A percentile compares a stretch with the other conserved stretches of the same genome.
These are phyloP conservation scores for Pneumocystis sp. DNA, from an alignment of 1,139 yeast species.

Conservation along the genomic window DNA sequence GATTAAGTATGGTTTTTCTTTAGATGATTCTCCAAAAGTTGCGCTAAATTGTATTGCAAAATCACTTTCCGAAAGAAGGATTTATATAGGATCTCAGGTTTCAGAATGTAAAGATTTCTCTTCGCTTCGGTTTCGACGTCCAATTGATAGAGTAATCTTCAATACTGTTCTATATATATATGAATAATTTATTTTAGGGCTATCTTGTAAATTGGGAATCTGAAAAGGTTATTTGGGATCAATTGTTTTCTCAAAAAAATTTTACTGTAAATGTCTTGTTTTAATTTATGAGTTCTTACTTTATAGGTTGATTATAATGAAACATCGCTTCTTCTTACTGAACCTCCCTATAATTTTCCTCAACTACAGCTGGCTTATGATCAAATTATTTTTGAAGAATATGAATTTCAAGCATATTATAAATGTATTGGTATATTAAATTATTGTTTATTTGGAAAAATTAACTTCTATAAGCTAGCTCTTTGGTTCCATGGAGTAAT, in stretches of 20 bases:
- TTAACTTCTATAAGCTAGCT: slow-evolving; percentile 16
- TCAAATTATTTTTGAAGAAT: slow-evolving; percentile 88
- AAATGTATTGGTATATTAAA: slow-evolving; percentile 27
- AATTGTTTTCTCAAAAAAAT: slow-evolving; percentile 30
- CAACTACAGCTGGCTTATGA: slow-evolving; percentile 74
- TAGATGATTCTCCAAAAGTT: slow-evolving; percentile 24
- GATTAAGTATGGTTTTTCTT: slow-evolving; percentile 56
- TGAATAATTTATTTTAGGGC: slow-evolving; percentile 29
- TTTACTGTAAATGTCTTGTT: slow-evolving; percentile 1
- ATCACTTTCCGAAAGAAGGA: slow-evolving; percentile 52
- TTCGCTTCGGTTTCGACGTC: slow-evolving; percentile 61
- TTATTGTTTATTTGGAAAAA: not conserved
- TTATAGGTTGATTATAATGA: slow-evolving; percentile 16
- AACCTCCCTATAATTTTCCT: slow-evolving; percentile 71
- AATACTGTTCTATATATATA: not conserved
- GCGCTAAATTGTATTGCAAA: slow-evolving; percentile 52
- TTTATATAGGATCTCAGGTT: slow-evolving; percentile 61
- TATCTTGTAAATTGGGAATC: slow-evolving; percentile 85
- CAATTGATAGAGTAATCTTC: slow-evolving; percentile 47
- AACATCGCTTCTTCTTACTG: slow-evolving; percentile 47
- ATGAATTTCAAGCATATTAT: slow-evolving; percentile 55
- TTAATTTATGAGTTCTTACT: not conserved
- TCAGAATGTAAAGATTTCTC: slow-evolving; percentile 55
- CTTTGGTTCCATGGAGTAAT: slow-evolving; percentile 55
- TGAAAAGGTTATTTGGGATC: slow-evolving; percentile 89